Evolutionary conservation across 2,329 filamentous ascomycete genomes (phyloP).

Genomic region (Talaromyces sp.): DNA sequence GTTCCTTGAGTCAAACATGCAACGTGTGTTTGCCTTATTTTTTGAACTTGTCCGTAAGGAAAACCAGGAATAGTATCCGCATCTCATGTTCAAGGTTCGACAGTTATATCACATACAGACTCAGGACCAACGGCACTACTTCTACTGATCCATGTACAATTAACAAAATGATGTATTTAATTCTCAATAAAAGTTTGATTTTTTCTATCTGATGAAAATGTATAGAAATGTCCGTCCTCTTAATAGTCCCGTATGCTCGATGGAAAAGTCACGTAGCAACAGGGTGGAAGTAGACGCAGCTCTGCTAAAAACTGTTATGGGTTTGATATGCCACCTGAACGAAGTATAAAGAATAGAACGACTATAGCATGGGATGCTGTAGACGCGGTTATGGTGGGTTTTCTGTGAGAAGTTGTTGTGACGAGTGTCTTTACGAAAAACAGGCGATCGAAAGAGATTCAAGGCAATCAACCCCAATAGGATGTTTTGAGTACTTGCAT

Average conservation of each 20-base stretch:
- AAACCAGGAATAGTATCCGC: not conserved
- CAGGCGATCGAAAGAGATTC: too few species aligned
- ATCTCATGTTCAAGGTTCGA: not conserved
- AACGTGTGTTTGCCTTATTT: slow-evolving; percentile 12
- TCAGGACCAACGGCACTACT: not conserved
- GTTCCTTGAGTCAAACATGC: not conserved
- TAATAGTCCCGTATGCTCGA: slow-evolving; percentile 45
- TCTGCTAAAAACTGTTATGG: slow-evolving; percentile 49
- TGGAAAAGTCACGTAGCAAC: slow-evolving; percentile 32
- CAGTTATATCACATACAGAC: not conserved
- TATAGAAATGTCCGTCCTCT: slow-evolving; percentile 44
- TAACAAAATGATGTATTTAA: not conserved
- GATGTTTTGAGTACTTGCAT: not conserved
- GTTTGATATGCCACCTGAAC: slow-evolving; percentile 48
- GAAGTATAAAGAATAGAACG: slow-evolving; percentile 38
- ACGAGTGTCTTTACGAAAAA: too few species aligned
- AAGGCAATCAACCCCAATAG: too few species aligned
- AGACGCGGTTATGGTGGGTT: slow-evolving; percentile 39
- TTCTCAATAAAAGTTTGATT: not conserved
- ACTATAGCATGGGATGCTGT: slow-evolving; percentile 35
- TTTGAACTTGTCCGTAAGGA: not conserved
- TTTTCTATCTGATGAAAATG: slow-evolving; percentile 26
- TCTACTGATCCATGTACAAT: not conserved
- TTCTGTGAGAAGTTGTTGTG: not conserved
- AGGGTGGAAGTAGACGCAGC: slow-evolving; percentile 51